Evolutionary conservation across 768 basidiomycete genomes (phyloP).

Genomic region (Paxillus rubicundulus): DNA sequence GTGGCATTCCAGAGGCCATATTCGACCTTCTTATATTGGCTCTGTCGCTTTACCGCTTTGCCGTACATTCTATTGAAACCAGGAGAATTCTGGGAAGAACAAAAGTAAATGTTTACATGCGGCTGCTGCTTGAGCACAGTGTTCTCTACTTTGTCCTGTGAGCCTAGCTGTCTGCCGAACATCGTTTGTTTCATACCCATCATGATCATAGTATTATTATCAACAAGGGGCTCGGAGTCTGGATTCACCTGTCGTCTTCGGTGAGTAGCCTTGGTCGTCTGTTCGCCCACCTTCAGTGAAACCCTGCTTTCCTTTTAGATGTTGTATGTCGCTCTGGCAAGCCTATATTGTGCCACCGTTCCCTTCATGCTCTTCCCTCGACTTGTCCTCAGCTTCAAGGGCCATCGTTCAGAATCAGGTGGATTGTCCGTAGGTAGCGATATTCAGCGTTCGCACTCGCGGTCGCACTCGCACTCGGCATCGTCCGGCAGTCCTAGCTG

Average conservation of each 20-base stretch:
- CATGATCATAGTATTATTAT: background rate
- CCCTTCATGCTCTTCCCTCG: slow-evolving; percentile 9
- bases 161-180: too few species aligned
- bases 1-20: background rate
- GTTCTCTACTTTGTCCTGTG: too few species aligned
- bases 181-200: background rate
- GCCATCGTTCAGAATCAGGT: too few species aligned
- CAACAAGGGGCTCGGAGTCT: background rate
- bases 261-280: background rate
- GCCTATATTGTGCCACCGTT: background rate
- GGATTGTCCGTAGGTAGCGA: too few species aligned
- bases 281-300: background rate
- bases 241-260: background rate
- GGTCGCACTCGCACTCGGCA: background rate
- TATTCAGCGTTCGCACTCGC: background rate
- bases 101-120: too few species aligned
- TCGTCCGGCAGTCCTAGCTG: too few species aligned
- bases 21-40: too few species aligned
- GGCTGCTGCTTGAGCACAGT: too few species aligned
- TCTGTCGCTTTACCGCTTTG: too few species aligned
- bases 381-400: too few species aligned
- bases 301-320: background rate
- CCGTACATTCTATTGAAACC: slow-evolving; percentile 2
- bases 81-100: background rate
- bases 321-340: background rate